Evolutionary conservation across 2,329 filamentous ascomycete genomes (phyloP), one percentile per base, ranked within the genome.

Genomic region (Exophiala lecanii-corni): DNA sequence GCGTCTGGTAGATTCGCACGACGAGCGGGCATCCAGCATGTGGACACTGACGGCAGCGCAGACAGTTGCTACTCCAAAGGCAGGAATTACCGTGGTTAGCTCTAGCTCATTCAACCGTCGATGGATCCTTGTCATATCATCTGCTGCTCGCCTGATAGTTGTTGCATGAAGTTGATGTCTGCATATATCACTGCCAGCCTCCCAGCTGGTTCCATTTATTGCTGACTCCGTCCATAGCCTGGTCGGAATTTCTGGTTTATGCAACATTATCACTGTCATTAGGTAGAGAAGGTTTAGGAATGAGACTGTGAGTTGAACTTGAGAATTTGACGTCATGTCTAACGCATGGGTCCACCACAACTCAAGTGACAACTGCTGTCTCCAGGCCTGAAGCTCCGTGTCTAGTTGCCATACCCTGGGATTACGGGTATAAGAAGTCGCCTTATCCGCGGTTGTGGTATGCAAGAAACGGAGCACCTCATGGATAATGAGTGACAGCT

Each of bases 21-120:
- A 18, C 23, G 37, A 40, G 13, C 37, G 37, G 17, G 37, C 37
- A 20, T 40, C 37, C 9, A 40, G 37, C 16, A 40, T 9, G 12
- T 40, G 37, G 26, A 40, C 37, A 33, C 37, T 40, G n/a, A 40
- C 37, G 3, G 37, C 37, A n/a, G 37, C 37, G 20, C 37, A 40
- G 10, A 40, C 13, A 1, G 37, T 40, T 6, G 37, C 37, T n/a
- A 40, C 21, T 13, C 23, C 21, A 16, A 40, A 16, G 5, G 23
- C 37, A 16, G 37, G 37, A 15, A 40, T 40, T 9, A 40, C 37
- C 16, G 21, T 18, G 4, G 37, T 40, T 26, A 40, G 5, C 3
- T 26, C 37, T n/a, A n/a, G n/a, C 3, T 30, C 37, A 26, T 31
- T 23, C 15, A 40, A 17, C 6, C 31, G 16, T 3, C 19, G 25